Conservation (phyloP, 805 yeast genomes). For the Scheffersomyces coipomensis region DNA sequence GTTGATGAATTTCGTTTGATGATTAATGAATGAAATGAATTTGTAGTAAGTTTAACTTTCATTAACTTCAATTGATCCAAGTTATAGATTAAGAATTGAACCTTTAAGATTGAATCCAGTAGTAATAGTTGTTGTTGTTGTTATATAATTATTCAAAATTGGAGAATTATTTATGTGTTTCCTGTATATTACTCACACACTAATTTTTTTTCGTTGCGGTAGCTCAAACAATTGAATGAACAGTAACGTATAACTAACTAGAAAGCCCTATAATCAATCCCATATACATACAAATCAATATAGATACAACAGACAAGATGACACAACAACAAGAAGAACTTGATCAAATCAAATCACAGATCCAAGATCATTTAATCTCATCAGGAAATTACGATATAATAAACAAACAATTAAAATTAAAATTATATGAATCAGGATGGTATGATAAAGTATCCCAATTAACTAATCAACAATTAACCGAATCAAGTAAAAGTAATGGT, state of each 20-base stretch:
- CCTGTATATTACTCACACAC: too few relatives aligned
- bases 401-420: constrained; percentile 58
- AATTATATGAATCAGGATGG: constrained; percentile 82
- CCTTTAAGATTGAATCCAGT: too few relatives aligned
- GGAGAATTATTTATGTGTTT: too few relatives aligned
- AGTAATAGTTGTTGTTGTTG: too few relatives aligned
- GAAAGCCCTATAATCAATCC: not conserved
- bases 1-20: too few relatives aligned
- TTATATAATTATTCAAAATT: too few relatives aligned
- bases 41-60: too few relatives aligned
- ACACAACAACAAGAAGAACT: constrained; percentile 35
- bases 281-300: not conserved
- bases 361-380: constrained; percentile 67
- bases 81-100: too few relatives aligned
- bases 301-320: constrained; percentile 7
- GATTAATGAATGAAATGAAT: too few relatives aligned
- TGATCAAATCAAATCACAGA: constrained; percentile 52
- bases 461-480: constrained; percentile 49
- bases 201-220: not conserved
- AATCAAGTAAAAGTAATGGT: constrained; percentile 9
- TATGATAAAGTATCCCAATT: constrained; percentile 65
- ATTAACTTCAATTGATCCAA: too few relatives aligned
- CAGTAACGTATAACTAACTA: not conserved
- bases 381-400: constrained; percentile 82
- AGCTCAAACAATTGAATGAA: not conserved